Base-by-base conservation (phyloP, 169 alveolate genomes). In the Plasmodium vivax region DNA sequence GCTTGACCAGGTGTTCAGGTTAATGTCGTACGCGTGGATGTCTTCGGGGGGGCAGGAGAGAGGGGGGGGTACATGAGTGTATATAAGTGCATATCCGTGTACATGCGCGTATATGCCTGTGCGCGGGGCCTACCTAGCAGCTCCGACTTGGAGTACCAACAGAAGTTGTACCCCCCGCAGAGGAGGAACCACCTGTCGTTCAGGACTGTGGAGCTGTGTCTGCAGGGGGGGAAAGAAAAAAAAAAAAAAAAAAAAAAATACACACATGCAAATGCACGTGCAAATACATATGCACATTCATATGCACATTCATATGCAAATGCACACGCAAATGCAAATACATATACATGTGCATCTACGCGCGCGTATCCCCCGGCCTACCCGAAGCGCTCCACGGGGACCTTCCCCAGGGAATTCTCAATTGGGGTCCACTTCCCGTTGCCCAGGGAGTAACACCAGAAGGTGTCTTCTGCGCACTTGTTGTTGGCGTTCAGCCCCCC, bases 371-470 rank as follows among this genome's bases (percentile, higher is more conserved):
- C 23, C 30, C 10, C 9, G 34, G 43, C 27, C 32, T 77, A 91
- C 95, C 95, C 95, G 71, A 23, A 91, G 45, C 95, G 43, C 56
- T 68, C 56, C 34, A 51, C 43, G 14, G 95, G 95, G 8, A 82
- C 51, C 47, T 91, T 58, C 23, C 95, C 95, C 27, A 72, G 23
- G 2, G 92, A 81, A 30, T 91, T 80, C 23, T 91, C 23, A 19
- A 91, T 81, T 45, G 47, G 8, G n/a, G 34, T n/a, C 95, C 95
- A 91, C 41, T 91, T 91, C 83, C 95, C 95, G 38, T 47, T 91
- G 47, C 51, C 82, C 71, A 91, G 43, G 47, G 95, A 81, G 83
- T 91, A 91, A 81, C 56, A 82, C 95, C 95, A 91, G 58, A 91
- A 91, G 54, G 56, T 32, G 81, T 91, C 95, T 3, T 91, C 81